A percentile compares a stretch with the other conserved stretches of the same genome.
These are phyloP conservation scores for Dacryopinax primogenitus DNA, from an alignment of 768 basidiomycete species.

Conservation along the genomic window DNA sequence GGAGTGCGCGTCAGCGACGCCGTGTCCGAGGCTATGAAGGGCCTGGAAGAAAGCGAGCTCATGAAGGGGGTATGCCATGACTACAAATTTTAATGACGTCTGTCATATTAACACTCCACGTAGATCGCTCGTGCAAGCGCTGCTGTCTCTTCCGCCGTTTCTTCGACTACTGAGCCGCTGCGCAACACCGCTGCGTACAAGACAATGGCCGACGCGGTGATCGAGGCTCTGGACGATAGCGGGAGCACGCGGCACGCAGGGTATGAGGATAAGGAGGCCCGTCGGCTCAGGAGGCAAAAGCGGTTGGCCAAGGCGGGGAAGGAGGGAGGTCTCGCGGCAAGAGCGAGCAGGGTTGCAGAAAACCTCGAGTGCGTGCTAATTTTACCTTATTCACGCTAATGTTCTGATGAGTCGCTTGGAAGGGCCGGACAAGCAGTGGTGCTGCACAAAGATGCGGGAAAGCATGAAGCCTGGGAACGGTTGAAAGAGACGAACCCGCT, in stretches of 20 bases:
- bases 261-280: conserved; percentile 87
- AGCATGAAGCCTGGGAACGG: conserved; percentile 66
- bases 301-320: conserved; percentile 79
- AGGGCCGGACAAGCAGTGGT: conserved; percentile 82
- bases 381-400: background rate
- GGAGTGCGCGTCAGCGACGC: conserved; percentile 91
- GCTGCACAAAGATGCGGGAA: conserved; percentile 66
- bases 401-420: background rate
- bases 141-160: conserved; percentile 74
- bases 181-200: conserved; percentile 94
- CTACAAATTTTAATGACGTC: background rate
- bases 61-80: conserved; percentile 65
- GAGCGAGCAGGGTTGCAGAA: conserved; percentile 41
- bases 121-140: conserved; percentile 78
- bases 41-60: conserved; percentile 89
- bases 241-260: conserved; percentile 89
- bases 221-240: conserved; percentile 89
- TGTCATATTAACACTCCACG: background rate
- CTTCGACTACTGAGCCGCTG: conserved; percentile 88
- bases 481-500: conserved; percentile 72
- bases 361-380: conserved; percentile 65
- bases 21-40: conserved; percentile 77
- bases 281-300: conserved; percentile 63
- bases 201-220: conserved; percentile 68
- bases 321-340: conserved; percentile 41